Evolutionary conservation across 768 basidiomycete genomes (phyloP).

Genomic region (Boletus vinaceobasis): DNA sequence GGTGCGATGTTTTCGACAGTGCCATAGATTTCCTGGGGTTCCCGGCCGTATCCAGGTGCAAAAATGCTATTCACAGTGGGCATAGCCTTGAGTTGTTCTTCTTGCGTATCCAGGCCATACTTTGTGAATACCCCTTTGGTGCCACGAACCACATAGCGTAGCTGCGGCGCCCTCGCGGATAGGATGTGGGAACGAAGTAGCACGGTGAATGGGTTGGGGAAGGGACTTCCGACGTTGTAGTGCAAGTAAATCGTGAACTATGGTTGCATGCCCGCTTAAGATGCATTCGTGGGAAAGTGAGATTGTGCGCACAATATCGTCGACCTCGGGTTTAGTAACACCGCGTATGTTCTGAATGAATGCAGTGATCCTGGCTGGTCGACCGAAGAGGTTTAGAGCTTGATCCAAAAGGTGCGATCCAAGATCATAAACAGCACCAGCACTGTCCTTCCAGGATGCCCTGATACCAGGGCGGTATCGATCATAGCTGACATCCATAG

Average conservation of each 20-base stretch:
- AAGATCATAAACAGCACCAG: constrained; percentile 72
- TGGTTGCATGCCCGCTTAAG: neutral
- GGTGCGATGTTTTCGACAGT: constrained; percentile 51
- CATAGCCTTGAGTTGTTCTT: constrained; percentile 66
- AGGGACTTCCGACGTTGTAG: constrained; percentile 39
- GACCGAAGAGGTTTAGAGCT: constrained; percentile 69
- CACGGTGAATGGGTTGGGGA: constrained; percentile 56
- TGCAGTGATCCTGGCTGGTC: constrained; percentile 64
- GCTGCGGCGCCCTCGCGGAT: constrained; percentile 61
- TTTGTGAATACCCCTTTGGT: constrained; percentile 71
- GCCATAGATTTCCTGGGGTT: constrained; percentile 63
- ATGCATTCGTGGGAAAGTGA: neutral
- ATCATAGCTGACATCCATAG: constrained; percentile 52
- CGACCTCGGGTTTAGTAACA: constrained; percentile 60
- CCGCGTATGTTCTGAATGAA: constrained; percentile 67
- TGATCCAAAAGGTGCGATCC: constrained; percentile 83
- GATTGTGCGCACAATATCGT: constrained; percentile 52
- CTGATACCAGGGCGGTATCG: constrained; percentile 65
- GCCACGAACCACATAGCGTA: constrained; percentile 71
- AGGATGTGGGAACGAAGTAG: constrained; percentile 68
- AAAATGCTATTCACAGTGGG: constrained; percentile 44
- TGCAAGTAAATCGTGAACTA: constrained; percentile 56
- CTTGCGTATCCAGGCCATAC: constrained; percentile 75
- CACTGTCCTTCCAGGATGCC: constrained; percentile 77
- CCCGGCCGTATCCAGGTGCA: constrained; percentile 50